Conservation (phyloP, 441 rosid genomes). For the Aquilaria agallochum region DNA sequence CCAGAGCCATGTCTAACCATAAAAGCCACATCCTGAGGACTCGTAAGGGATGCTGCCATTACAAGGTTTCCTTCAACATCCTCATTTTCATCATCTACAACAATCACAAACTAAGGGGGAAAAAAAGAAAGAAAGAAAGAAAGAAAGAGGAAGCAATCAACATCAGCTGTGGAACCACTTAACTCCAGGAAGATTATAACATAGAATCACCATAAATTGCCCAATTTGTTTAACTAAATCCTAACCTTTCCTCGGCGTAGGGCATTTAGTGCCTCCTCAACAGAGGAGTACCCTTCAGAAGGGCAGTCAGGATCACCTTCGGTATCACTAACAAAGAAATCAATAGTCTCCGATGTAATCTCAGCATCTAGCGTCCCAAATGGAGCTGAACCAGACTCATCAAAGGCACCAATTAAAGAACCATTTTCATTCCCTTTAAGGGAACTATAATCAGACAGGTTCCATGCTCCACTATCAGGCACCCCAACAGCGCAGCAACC, state of each 20-base stretch:
- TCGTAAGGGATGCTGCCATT: conserved; percentile 63
- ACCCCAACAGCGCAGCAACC: conserved; percentile 32
- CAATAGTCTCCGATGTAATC: conserved; percentile 57
- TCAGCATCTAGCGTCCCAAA: conserved; percentile 50
- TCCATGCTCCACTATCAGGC: conserved; percentile 34
- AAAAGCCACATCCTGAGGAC: conserved; percentile 53
- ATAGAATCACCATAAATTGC: background rate
- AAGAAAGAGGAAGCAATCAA: conserved; percentile 8
- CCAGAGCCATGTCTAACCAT: conserved; percentile 73
- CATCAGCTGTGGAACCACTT: conserved; percentile 11
- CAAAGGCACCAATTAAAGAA: conserved; percentile 31
- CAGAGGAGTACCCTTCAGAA: conserved; percentile 64
- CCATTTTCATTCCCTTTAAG: conserved; percentile 35
- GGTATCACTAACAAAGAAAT: conserved; percentile 87
- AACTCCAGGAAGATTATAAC: background rate
- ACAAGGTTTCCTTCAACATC: conserved; percentile 72
- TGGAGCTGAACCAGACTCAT: conserved; percentile 31
- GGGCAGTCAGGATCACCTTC: conserved; percentile 96
- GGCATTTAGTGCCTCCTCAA: conserved; percentile 54
- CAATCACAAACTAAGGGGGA: conserved; percentile 64
- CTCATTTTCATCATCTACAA: conserved; percentile 81
- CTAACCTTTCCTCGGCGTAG: conserved; percentile 71
- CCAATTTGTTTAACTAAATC: background rate
- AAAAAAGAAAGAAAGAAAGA: no score
- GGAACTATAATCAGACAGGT: conserved; percentile 37